phyloP scores from a whole-genome alignment of 2,329 filamentous ascomycete species.

The Xylaria arbuscula region DNA sequence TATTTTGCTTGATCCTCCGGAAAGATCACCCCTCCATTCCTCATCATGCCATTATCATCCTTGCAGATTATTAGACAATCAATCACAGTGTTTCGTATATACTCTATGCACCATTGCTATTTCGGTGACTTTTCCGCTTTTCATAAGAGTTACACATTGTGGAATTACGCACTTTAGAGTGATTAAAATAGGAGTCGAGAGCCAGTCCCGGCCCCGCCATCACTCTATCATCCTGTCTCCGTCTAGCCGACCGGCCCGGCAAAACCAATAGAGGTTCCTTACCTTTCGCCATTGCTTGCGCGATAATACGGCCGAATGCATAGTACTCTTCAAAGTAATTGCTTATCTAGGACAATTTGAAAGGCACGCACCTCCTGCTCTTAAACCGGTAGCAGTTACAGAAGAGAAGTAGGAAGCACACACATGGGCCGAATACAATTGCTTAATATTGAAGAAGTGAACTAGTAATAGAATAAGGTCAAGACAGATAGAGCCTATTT shows the following conservation, averaged over 20 bases:
- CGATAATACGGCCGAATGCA: not conserved
- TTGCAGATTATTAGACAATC: not conserved
- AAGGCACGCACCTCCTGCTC: no score
- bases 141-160: no score
- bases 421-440: not conserved
- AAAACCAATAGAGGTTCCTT: not conserved
- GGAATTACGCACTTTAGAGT: no score
- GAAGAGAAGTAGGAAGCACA: no score
- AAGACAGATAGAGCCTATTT: slow-evolving; percentile 7
- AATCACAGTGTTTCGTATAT: not conserved
- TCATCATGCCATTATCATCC: not conserved
- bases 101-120: not conserved
- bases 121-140: not conserved
- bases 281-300: not conserved
- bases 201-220: not conserved
- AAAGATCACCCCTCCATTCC: not conserved
- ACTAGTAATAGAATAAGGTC: not conserved
- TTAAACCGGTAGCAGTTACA: no score
- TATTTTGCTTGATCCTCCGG: not conserved
- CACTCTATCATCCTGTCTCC: not conserved
- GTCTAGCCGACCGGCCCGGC: not conserved
- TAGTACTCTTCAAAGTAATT: not conserved
- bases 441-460: not conserved
- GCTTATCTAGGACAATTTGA: no score
- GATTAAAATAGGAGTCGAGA: not conserved